Evolutionary conservation across 2,329 filamentous ascomycete species (phyloP).

Genomic region (Rhytidhysteron rufulum): DNA sequence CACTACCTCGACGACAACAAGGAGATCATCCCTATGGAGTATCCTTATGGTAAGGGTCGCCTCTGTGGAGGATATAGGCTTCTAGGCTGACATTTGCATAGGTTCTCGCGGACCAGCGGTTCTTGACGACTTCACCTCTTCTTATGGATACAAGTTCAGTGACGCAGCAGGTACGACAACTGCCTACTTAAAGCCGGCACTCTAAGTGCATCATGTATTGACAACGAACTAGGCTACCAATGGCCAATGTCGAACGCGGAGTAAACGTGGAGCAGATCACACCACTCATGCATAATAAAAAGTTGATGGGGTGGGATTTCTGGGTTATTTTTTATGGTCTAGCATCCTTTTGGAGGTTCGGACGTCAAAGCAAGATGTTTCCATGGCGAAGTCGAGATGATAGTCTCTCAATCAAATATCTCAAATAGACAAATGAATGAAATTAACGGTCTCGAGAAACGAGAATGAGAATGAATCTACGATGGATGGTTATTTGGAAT

Average conservation of each 20-base stretch:
- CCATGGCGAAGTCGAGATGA: too few relatives aligned
- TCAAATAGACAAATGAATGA: too few relatives aligned
- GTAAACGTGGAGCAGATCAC: conserved; percentile 25
- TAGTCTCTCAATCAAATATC: too few relatives aligned
- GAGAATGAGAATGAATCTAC: too few relatives aligned
- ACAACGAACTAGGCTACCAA: conserved; percentile 33
- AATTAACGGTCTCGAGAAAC: too few relatives aligned
- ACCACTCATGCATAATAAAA: too few relatives aligned
- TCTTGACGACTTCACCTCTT: conserved; percentile 95
- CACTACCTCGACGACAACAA: conserved; percentile 99
- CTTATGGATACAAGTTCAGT: conserved; percentile 98
- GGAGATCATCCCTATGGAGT: conserved; percentile 99
- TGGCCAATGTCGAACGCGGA: conserved; percentile 35
- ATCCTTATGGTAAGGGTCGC: conserved; percentile 80
- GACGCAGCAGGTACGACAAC: conserved; percentile 69
- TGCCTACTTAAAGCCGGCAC: too few relatives aligned
- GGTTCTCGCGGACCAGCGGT: conserved; percentile 95
- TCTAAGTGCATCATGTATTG: conserved; percentile 11
- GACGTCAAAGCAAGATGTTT: too few relatives aligned
- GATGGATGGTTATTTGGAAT: too few relatives aligned
- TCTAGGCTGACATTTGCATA: conserved; percentile 35
- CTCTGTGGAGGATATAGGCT: background rate
- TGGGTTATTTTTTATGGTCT: too few relatives aligned
- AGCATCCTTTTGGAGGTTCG: too few relatives aligned
- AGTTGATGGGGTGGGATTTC: too few relatives aligned